Conservation (phyloP, 495 filamentous ascomycete genomes). For the Sordaria brevicollis region DNA sequence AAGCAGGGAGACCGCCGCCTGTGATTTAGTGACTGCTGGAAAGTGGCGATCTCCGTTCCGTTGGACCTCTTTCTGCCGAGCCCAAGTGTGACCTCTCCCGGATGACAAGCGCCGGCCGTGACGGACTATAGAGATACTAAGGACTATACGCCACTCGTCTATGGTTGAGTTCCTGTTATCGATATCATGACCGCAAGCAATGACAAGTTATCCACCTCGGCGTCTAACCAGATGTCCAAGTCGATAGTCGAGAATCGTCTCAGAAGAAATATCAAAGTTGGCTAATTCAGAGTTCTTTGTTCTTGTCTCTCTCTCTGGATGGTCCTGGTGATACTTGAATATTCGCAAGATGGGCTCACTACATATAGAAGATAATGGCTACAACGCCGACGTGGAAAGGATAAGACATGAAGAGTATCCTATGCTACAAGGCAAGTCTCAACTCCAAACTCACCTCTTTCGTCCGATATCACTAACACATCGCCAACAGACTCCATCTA, state of each 20-base stretch:
- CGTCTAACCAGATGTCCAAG: neutral
- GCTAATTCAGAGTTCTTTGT: neutral
- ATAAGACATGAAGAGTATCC: slow-evolving; percentile 72
- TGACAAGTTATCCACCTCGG: neutral
- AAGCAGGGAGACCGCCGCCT: neutral
- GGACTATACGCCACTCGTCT: slow-evolving; percentile 1
- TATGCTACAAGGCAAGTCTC: slow-evolving; percentile 58
- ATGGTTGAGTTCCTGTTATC: neutral
- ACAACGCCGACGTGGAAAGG: slow-evolving; percentile 56
- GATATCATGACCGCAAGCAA: neutral
- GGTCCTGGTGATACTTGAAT: neutral
- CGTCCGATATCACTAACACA: slow-evolving; percentile 7
- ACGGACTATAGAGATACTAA: neutral
- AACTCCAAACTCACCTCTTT: neutral
- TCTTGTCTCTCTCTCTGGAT: neutral
- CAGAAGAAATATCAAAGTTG: neutral
- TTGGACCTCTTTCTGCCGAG: neutral
- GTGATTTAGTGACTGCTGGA: slow-evolving; percentile 14
- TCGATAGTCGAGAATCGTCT: neutral
- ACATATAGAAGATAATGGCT: slow-evolving; percentile 20
- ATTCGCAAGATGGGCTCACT: neutral
- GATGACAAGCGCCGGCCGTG: neutral
- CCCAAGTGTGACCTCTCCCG: neutral
- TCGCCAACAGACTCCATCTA: slow-evolving; percentile 61
- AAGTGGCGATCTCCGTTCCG: slow-evolving; percentile 31